Base-by-base conservation (phyloP, 2,329 filamentous ascomycete species). In the Microcyclosporella mali region DNA sequence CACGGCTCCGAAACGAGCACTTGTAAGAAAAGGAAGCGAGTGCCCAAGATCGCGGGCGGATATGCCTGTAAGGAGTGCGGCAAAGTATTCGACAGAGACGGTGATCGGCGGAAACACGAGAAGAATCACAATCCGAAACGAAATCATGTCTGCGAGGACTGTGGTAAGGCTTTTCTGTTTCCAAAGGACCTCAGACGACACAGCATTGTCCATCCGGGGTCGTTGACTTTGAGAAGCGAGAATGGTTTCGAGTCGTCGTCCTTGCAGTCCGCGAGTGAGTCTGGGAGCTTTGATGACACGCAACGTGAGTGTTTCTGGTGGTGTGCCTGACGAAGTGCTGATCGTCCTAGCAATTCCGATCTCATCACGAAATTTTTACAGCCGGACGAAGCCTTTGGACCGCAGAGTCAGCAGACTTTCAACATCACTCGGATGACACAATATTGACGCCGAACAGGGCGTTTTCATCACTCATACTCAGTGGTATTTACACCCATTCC, bases 111-210 rank as follows among this genome's bases (percentile, higher is more conserved):
- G 3, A 51, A 51, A 14, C 45, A 51, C 29, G 49, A 51, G 33
- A 49, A 51, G 43, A 43, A 49, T 16, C 49, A 51, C 28, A 33
- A 29, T 4, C 35, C 30, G 9, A 39, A 43, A 27, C 37, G 42
- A n/a, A 37, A 43, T 15, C 41, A 49, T 41, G 25, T 34, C 21
- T 51, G 49, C 16, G 33, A 33, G 31, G 38, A 39, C 6, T 48
- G 49, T 18, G 32, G 35, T 9, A 35, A 40, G 25, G 43, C 36
- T 6, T 49, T 48, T 25, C 25, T 49, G 33, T 51, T 49, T 32
- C 45, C 49, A 4, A 51, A 51, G 28, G 45, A 51, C 35, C 33
- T 51, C 10, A 34, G 43, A 33, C 33, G 49, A 25, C 49, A 49
- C 21, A 44, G 21, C 9, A 9, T 25, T 9, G 21, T 25, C 21